These are phyloP conservation scores for Fusarium tuaranense DNA, from an alignment of 2,329 filamentous ascomycete species.

Conservation along the genomic window DNA sequence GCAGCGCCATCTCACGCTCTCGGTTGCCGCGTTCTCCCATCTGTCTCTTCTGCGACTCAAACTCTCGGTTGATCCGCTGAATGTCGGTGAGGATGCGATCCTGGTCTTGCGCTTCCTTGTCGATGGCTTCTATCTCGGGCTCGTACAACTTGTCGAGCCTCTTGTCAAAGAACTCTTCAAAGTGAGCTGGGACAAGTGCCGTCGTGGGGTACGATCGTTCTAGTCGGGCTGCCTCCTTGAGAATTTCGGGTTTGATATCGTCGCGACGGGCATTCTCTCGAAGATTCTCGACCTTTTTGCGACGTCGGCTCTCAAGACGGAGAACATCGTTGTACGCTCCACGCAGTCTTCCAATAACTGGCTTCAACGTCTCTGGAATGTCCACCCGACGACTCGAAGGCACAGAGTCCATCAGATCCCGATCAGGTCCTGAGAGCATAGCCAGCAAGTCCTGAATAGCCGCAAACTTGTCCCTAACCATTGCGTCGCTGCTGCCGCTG, in stretches of 20 bases:
- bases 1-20: conserved; percentile 87
- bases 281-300: conserved; percentile 82
- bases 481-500: conserved; percentile 65
- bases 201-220: conserved; percentile 90
- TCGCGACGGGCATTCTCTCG: conserved; percentile 85
- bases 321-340: conserved; percentile 86
- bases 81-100: conserved; percentile 76
- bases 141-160: conserved; percentile 83
- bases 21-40: conserved; percentile 71
- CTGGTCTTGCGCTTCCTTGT: conserved; percentile 81
- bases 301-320: conserved; percentile 82
- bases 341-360: conserved; percentile 81
- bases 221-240: conserved; percentile 84
- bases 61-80: conserved; percentile 80
- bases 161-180: conserved; percentile 90
- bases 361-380: conserved; percentile 84
- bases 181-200: conserved; percentile 86
- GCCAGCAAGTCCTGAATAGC: conserved; percentile 80
- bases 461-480: conserved; percentile 82
- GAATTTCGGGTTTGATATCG: conserved; percentile 87
- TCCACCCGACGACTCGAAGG: conserved; percentile 84
- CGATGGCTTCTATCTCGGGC: conserved; percentile 76
- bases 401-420: conserved; percentile 87
- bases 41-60: conserved; percentile 76
- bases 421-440: conserved; percentile 82